phyloP scores from a whole-genome alignment of 495 filamentous ascomycete species.

The Copromyces sp. region DNA sequence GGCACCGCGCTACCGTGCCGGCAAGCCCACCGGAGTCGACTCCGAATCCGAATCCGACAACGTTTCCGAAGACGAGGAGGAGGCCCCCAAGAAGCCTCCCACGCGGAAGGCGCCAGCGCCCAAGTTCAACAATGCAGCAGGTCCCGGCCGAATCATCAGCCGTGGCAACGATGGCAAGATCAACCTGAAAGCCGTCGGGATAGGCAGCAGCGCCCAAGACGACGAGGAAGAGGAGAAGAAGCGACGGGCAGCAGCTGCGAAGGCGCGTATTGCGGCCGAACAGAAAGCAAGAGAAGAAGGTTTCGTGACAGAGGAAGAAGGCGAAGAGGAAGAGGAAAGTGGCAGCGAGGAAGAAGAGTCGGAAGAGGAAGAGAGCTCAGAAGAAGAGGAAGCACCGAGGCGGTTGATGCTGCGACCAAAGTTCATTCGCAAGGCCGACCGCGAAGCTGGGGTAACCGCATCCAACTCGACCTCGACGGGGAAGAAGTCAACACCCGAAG shows the following conservation, averaged over 20 bases:
- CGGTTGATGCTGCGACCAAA: conserved; percentile 74
- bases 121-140: conserved; percentile 47
- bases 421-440: conserved; percentile 78
- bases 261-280: conserved; percentile 31
- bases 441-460: conserved; percentile 30
- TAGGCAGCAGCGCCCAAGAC: conserved; percentile 23
- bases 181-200: conserved; percentile 38
- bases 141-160: conserved; percentile 34
- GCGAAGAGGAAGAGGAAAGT: conserved; percentile 18
- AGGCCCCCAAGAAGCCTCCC: conserved; percentile 18
- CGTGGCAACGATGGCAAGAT: conserved; percentile 58
- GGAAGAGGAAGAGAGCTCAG: conserved; percentile 24
- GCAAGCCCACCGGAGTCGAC: conserved; percentile 66
- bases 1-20: conserved; percentile 75
- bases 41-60: conserved; percentile 50
- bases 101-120: conserved; percentile 42
- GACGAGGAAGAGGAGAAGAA: conserved; percentile 35
- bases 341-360: conserved; percentile 37
- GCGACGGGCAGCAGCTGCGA: conserved; percentile 32
- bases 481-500: conserved; percentile 3
- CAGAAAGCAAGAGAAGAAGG: conserved; percentile 56
- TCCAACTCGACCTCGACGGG: conserved; percentile 2
- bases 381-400: conserved; percentile 60
- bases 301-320: conserved; percentile 56
- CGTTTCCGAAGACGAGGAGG: conserved; percentile 37